Conservation (phyloP, 805 yeast species). For the Lachancea sp. region DNA sequence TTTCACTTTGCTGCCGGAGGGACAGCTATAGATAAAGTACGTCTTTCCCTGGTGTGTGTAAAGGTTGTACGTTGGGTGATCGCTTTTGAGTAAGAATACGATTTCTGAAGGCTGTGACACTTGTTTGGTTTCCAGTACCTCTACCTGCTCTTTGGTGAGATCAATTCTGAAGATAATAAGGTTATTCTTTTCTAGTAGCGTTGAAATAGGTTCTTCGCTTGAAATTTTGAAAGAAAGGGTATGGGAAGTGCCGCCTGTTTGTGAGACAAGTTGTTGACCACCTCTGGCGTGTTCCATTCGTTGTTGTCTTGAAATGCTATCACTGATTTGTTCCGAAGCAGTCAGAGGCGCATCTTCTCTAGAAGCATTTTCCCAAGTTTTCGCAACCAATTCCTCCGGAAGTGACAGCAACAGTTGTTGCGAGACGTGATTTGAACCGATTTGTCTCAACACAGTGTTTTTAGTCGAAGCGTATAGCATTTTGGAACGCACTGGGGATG, state of each 20-base stretch:
- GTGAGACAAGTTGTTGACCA: slow-evolving; percentile 26
- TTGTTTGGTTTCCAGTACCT: slow-evolving; percentile 28
- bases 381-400: slow-evolving; percentile 26
- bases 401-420: slow-evolving; percentile 32
- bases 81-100: slow-evolving; percentile 31
- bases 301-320: slow-evolving; percentile 27
- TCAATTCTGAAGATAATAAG: slow-evolving; percentile 50
- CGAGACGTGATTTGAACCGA: slow-evolving; percentile 50
- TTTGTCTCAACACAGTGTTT: slow-evolving; percentile 62
- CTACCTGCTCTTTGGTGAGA: slow-evolving; percentile 41
- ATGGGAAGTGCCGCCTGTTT: slow-evolving; percentile 23
- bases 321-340: slow-evolving; percentile 23
- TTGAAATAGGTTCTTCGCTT: slow-evolving; percentile 13
- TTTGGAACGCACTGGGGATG: slow-evolving; percentile 71
- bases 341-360: slow-evolving; percentile 13
- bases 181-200: slow-evolving; percentile 34
- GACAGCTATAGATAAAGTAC: slow-evolving; percentile 79
- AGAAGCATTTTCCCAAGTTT: slow-evolving; percentile 9
- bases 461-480: slow-evolving; percentile 94
- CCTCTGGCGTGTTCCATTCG: slow-evolving; percentile 16
- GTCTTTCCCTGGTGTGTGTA: slow-evolving; percentile 38
- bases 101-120: slow-evolving; percentile 28
- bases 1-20: slow-evolving; percentile 81
- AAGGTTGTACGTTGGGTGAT: slow-evolving; percentile 54
- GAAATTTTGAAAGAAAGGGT: slow-evolving; percentile 23